Evolutionary conservation across 2,329 filamentous ascomycete species (phyloP).

Genomic region (Fusarium pseudonygamai): DNA sequence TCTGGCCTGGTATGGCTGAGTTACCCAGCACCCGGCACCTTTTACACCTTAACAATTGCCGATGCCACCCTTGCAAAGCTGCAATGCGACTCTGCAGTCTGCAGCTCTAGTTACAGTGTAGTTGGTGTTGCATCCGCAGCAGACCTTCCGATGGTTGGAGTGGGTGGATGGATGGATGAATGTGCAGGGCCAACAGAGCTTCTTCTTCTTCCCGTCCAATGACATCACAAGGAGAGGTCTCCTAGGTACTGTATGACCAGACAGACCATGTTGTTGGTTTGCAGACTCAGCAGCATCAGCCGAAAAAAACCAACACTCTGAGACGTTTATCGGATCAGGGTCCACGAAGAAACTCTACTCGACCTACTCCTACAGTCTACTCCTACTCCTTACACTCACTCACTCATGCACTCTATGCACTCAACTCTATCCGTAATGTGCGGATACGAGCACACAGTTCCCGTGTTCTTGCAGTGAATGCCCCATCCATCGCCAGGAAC

Average conservation of each 20-base stretch:
- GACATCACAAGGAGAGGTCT: conserved; percentile 15
- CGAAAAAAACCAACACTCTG: background rate
- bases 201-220: conserved; percentile 8
- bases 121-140: background rate
- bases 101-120: background rate
- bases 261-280: background rate
- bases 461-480: background rate
- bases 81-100: background rate
- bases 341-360: background rate
- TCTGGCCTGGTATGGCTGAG: background rate
- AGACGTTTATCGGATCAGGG: conserved; percentile 29
- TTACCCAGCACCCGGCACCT: background rate
- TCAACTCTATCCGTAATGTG: background rate
- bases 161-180: background rate
- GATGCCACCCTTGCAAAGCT: conserved; percentile 1
- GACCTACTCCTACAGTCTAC: background rate
- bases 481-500: conserved; percentile 24
- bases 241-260: background rate
- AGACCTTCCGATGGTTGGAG: background rate
- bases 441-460: background rate
- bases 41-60: conserved; percentile 1
- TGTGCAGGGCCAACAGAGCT: background rate
- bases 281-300: background rate
- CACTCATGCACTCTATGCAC: background rate
- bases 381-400: background rate